Conservation (phyloP, 345 rosid species). For the Rhizophora mangle region DNA sequence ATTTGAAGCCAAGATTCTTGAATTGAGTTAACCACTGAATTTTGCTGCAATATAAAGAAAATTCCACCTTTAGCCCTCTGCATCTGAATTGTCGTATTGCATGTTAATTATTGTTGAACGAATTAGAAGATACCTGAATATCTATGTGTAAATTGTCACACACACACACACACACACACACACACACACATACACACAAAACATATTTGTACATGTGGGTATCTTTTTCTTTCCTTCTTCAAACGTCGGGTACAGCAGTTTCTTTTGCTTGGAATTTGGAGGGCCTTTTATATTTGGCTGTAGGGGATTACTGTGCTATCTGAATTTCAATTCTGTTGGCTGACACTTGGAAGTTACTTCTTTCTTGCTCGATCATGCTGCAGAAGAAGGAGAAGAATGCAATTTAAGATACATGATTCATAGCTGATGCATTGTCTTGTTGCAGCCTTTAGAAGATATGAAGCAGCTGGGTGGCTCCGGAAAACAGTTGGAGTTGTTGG, state of each 20-base stretch:
- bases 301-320: not conserved
- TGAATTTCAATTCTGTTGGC: not conserved
- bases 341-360: not conserved
- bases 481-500: slow-evolving; percentile 25
- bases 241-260: too few species aligned
- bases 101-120: slow-evolving; percentile 6
- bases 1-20: too few species aligned
- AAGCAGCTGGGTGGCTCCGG: slow-evolving; percentile 35
- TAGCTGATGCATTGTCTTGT: not conserved
- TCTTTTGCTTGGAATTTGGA: too few species aligned
- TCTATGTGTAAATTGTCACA: too few species aligned
- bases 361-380: not conserved
- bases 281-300: too few species aligned
- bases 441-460: slow-evolving; percentile 26
- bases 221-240: too few species aligned
- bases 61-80: not conserved
- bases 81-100: not conserved
- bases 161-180: too few species aligned
- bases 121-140: not conserved
- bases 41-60: not conserved
- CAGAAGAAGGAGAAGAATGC: not conserved
- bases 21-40: too few species aligned
- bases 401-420: not conserved
- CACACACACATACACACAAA: too few species aligned
- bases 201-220: too few species aligned